Base-by-base conservation (phyloP, 176 grass and related monocot species). In the Juncus inflexus region DNA sequence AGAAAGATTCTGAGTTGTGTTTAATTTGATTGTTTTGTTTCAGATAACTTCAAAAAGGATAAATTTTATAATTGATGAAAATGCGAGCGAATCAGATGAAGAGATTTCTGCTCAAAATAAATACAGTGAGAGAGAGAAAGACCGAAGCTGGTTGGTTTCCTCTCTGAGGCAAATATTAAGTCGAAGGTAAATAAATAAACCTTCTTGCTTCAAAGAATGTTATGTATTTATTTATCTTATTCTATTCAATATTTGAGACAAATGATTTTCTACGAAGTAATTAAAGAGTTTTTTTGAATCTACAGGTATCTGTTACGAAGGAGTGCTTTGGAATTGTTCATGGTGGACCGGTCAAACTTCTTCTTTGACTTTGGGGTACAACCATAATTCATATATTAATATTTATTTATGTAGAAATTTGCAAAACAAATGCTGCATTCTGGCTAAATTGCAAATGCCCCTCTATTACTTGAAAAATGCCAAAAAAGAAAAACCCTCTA, bases 21-120 rank as follows among this genome's bases (percentile, higher is more conserved):
- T 28, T 28, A 28, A 28, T 28, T 28, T 28, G 19, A 28, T 28
- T 28, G 19, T 28, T 28, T 28, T 28, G 70, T 80, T 52, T 42
- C 69, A 97, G 94, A 84, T 97, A 68, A 97, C 94, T 57, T 89
- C 94, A 77, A 97, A 91, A 82, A 83, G 94, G 78, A 89, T 97
- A 77, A 97, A 89, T 66, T 97, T 97, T 79, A 84, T 91, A 69
- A 76, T 97, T 69, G 80, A 82, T 70, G 87, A 89, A 52, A 54
- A 45, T 80, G 69, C 72, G 66, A 87, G 61, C 64, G 75, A 84
- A 36, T 66, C 4, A 80, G 83, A 86, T 50, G 85, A 84, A 77
- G 66, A 37, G 49, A 60, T 81, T 47, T 77, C 79, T 70, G 71
- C 77, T 78, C 80, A 74, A 73, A 76, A 67, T 58, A 86, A 84